These are phyloP conservation scores for Physcomitrellopsis africana DNA, from an alignment of 225 moss, liverwort and hornwort species.

Conservation along the genomic window DNA sequence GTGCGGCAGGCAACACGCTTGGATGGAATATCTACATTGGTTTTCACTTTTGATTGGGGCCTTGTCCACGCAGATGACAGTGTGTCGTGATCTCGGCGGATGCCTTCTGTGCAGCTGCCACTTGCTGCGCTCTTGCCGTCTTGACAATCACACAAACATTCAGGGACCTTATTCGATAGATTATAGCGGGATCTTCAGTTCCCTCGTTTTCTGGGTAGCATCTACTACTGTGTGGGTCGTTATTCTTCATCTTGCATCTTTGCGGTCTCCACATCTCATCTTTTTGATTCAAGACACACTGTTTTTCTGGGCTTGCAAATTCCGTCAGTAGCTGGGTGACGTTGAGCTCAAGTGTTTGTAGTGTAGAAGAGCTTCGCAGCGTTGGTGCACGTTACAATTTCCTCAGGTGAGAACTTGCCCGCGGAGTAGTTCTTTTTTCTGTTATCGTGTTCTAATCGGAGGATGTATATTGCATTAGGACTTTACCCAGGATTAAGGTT, in stretches of 20 bases:
- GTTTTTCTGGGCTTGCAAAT: background rate
- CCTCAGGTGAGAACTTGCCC: background rate
- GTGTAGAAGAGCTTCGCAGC: background rate
- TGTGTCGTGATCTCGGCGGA: constrained; percentile 25
- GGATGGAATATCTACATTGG: too few species aligned
- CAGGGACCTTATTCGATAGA: background rate
- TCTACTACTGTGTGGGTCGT: background rate
- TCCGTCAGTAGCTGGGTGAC: background rate
- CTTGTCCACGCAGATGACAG: background rate
- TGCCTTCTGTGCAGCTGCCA: constrained; percentile 20
- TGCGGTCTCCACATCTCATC: background rate
- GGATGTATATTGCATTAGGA: too few species aligned
- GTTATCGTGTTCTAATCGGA: background rate
- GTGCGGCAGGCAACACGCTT: too few species aligned
- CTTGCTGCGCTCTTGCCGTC: background rate
- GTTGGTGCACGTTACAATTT: background rate
- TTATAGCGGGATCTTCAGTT: background rate
- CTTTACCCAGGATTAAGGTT: too few species aligned
- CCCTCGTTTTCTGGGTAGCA: background rate
- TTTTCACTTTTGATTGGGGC: background rate
- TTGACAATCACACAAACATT: background rate
- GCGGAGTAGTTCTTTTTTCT: background rate
- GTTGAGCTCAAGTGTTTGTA: background rate
- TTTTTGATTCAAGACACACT: too few species aligned
- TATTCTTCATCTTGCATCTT: background rate